Base-by-base conservation (phyloP, 257 asterid genomes). In the Marsdenia floribunda region DNA sequence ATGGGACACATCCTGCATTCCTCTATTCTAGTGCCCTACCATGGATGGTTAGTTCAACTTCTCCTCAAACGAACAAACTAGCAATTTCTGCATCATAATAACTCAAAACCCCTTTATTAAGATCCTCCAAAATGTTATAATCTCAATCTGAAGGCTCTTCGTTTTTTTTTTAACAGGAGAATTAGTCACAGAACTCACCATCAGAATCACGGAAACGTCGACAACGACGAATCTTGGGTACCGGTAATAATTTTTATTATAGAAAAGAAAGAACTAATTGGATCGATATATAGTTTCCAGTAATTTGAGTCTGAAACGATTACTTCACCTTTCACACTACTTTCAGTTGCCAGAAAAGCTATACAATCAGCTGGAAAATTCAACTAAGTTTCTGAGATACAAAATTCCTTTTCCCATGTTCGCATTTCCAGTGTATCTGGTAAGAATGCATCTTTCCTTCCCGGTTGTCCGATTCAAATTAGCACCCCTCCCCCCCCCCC, bases 111-210 rank as follows among this genome's bases (percentile, higher is more conserved):
- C n/a, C n/a, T n/a, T 29, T 29, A 29, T 29, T 1, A 29, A 29
- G 33, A 42, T 1, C 47, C 47, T 6, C 47, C 8, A 44, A 50
- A 50, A 13, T 2, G 6, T 13, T 50, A 50, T 5, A 42, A 44
- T 44, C 13, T 7, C n/a, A 52, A 19, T 7, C 66, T 38, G 65
- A 4, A 63, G 0, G 7, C 46, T 54, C 0, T 55, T 52, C 19
- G 2, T 53, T 6, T 35, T 35, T 10, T 19, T 1, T 4, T 38
- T 60, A 70, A 65, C 79, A 85, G 88, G 88, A 85, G 88, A 75
- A 82, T 85, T 71, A 85, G 88, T 79, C 88, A 85, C 52, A 78
- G 78, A 68, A 82, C 82, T 59, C 88, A 85, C 63, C 88, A 85
- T 69, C 83, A 80, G 63, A 85, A 85, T 47, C 88, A 85, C 74